A percentile compares a stretch with the other conserved stretches of the same genome.
These are phyloP conservation scores for Coccomyxa sp. DNA, from an alignment of 139 green algal species.

Conservation along the genomic window DNA sequence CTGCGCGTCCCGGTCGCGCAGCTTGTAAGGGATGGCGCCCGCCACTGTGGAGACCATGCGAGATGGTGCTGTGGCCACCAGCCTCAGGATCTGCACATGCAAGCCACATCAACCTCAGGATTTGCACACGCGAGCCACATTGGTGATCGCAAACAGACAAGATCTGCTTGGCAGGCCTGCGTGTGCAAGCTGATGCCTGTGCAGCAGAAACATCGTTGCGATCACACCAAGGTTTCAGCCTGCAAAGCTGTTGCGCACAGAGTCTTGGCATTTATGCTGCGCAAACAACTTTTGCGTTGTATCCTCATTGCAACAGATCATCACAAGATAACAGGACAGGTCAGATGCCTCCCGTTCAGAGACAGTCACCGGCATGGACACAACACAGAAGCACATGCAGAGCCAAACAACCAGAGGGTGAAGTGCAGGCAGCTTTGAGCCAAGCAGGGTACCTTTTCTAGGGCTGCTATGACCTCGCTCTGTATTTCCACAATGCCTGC, in stretches of 20 bases:
- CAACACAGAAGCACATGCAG: background rate
- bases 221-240: too few relatives aligned
- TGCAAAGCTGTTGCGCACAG: background rate
- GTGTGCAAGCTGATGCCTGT: too few relatives aligned
- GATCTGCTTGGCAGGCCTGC: too few relatives aligned
- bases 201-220: too few relatives aligned
- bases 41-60: conserved; percentile 53
- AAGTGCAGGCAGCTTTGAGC: background rate
- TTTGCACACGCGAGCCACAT: background rate
- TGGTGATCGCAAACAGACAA: too few relatives aligned
- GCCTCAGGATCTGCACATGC: conserved; percentile 46
- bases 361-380: too few relatives aligned
- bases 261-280: too few relatives aligned
- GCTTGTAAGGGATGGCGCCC: conserved; percentile 62
- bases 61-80: conserved; percentile 61
- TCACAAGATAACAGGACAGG: too few relatives aligned
- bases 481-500: conserved; percentile 35
- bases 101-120: background rate
- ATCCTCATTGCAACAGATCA: too few relatives aligned
- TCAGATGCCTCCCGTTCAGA: too few relatives aligned
- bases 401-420: background rate
- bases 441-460: conserved; percentile 27
- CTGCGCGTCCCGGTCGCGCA: conserved; percentile 53
- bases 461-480: conserved; percentile 33
- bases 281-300: too few relatives aligned